phyloP scores from a whole-genome alignment of 805 yeast species.

The Saccharomycopsis oosterbeekiorum region DNA sequence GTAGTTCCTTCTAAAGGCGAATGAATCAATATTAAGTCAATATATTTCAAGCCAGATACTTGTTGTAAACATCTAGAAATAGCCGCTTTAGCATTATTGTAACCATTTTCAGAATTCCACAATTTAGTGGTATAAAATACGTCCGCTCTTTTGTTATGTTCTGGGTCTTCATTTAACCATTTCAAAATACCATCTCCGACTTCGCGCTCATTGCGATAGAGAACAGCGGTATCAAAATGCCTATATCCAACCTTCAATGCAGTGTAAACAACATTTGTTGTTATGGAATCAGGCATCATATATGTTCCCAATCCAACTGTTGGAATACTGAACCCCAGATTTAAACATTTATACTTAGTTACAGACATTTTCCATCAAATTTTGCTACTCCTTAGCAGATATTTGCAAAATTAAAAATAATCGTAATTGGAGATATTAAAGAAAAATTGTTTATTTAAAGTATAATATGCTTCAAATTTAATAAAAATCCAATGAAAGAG shows the following conservation, averaged over 20 bases:
- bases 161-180: constrained; percentile 40
- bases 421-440: too few relatives aligned
- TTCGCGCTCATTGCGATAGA: constrained; percentile 56
- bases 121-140: constrained; percentile 62
- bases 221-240: constrained; percentile 63
- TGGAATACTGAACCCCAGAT: constrained; percentile 49
- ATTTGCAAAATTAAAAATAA: not conserved
- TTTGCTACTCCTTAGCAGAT: not conserved
- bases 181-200: constrained; percentile 48
- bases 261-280: constrained; percentile 36
- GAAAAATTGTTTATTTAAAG: too few relatives aligned
- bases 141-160: constrained; percentile 37
- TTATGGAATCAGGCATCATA: constrained; percentile 30
- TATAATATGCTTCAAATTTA: too few relatives aligned
- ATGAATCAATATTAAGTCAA: constrained; percentile 63
- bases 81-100: constrained; percentile 45
- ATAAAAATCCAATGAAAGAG: too few relatives aligned
- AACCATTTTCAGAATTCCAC: constrained; percentile 61
- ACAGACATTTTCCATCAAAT: constrained; percentile 2
- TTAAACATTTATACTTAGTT: constrained; percentile 29
- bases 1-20: constrained; percentile 43
- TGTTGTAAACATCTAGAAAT: constrained; percentile 43
- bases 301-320: constrained; percentile 49
- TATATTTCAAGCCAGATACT: constrained; percentile 50
- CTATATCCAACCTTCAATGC: constrained; percentile 63